Evolutionary conservation across 192 early-diverging fungal species (phyloP), one percentile per base, ranked within the genome.

Genomic region (Backusella sp.): DNA sequence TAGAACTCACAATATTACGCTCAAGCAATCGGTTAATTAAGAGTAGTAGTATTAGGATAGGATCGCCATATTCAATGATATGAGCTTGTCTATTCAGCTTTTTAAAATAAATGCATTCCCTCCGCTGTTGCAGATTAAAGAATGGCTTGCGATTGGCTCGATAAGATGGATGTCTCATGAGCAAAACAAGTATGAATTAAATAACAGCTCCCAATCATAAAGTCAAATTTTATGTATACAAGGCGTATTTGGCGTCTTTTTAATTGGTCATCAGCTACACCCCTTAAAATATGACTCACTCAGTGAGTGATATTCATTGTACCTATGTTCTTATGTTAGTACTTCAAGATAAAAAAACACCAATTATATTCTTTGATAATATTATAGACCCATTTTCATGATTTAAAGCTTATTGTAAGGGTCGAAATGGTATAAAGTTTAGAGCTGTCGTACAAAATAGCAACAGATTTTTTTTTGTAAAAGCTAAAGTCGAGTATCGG

Each of bases 271-370:
- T 11, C 9, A 62, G 8, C 11, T 28, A 62, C 56, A 62, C 56
- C 56, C 56, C 56, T 62, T 62, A 62, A 62, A 62, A 62, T 62
- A 23, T 62, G 56, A 62, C 56, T 62, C 56, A 62, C 56, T 17
- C 26, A 62, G 56, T 23, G 26, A 62, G 56, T 62, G 7, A 62
- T 62, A 62, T 62, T 62, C 56, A 28, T 62, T 62, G 26, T 62
- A 62, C 56, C 56, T 62, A 62, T 62, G 56, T 62, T 62, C 21
- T 62, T 62, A 62, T 62, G 23, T 28, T 62, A 62, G 56, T 62
- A 28, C 26, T 62, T 62, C n/a, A 62, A 62, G 56, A 28, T 28
- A 62, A 28, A 62, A 59, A 62, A 62, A 62, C 23, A 62, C 56
- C 56, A 62, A 62, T 62, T 28, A 62, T 62, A 62, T 28, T 62